Conservation (phyloP, 805 yeast genomes). For the Kuraishia borneana region DNA sequence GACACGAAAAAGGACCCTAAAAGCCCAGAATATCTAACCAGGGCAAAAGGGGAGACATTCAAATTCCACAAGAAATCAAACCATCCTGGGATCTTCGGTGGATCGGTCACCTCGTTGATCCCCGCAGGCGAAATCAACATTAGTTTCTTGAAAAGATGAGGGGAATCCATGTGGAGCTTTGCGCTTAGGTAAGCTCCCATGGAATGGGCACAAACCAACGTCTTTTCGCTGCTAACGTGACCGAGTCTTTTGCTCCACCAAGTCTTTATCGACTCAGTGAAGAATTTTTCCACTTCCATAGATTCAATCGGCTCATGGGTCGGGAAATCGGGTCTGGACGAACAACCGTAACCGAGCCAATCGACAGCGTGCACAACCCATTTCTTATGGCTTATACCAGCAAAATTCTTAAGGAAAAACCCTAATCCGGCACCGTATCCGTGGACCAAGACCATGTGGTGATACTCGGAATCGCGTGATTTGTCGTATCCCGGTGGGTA, state of each 20-base stretch:
- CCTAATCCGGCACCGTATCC: constrained; percentile 94
- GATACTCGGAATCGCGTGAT: constrained; percentile 8
- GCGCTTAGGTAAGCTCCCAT: constrained; percentile 83
- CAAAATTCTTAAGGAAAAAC: constrained; percentile 64
- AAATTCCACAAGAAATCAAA: constrained; percentile 65
- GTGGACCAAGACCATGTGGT: constrained; percentile 67
- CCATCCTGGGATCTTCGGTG: constrained; percentile 57
- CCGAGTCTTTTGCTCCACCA: constrained; percentile 46
- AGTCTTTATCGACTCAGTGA: constrained; percentile 47
- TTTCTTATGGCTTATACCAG: constrained; percentile 20
- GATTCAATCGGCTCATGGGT: constrained; percentile 22
- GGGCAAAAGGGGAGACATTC: constrained; percentile 74
- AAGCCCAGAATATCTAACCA: constrained; percentile 71
- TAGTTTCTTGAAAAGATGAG: constrained; percentile 52
- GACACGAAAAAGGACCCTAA: constrained; percentile 78
- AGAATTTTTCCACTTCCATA: constrained; percentile 49
- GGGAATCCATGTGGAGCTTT: constrained; percentile 50
- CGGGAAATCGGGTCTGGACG: constrained; percentile 67
- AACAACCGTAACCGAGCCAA: constrained; percentile 82
- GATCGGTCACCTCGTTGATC: constrained; percentile 21
- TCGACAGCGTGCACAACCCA: constrained; percentile 85
- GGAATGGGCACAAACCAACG: constrained; percentile 72
- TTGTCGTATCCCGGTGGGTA: constrained; percentile 19
- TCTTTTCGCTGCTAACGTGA: constrained; percentile 23
- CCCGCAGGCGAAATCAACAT: constrained; percentile 91